These are phyloP conservation scores for Sporothrix phasma DNA, from an alignment of 2,329 filamentous ascomycete species.

Conservation along the genomic window DNA sequence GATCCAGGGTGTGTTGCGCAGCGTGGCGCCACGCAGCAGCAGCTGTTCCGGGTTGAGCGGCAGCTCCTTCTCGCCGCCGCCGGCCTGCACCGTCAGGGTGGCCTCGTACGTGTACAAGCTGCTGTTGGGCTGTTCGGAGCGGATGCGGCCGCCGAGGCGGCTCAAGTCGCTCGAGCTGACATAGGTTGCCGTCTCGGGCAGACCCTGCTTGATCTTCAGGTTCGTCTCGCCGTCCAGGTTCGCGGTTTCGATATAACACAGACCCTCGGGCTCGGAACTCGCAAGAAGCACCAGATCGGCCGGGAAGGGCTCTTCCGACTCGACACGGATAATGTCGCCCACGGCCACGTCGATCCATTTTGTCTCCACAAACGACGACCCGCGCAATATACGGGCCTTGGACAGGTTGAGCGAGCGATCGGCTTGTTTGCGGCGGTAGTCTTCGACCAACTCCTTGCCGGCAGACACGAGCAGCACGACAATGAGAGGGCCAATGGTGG, in stretches of 20 bases:
- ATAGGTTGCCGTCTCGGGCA: slow-evolving; percentile 81
- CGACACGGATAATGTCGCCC: slow-evolving; percentile 83
- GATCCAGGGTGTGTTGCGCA: slow-evolving; percentile 95
- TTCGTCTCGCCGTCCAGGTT: slow-evolving; percentile 98
- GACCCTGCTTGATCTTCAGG: slow-evolving; percentile 94
- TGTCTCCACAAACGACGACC: slow-evolving; percentile 72
- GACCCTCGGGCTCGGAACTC: slow-evolving; percentile 90
- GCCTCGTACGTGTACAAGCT: slow-evolving; percentile 98
- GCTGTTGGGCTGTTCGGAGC: slow-evolving; percentile 95
- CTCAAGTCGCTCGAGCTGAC: slow-evolving; percentile 82
- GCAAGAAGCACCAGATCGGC: slow-evolving; percentile 87
- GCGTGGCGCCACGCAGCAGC: slow-evolving; percentile 79
- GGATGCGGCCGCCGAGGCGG: slow-evolving; percentile 72
- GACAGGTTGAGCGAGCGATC: slow-evolving; percentile 84
- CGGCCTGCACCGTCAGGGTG: slow-evolving; percentile 80
- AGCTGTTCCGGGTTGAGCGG: slow-evolving; percentile 86
- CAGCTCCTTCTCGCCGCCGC: slow-evolving; percentile 87
- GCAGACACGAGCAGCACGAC: slow-evolving; percentile 92
- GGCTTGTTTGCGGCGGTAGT: slow-evolving; percentile 79
- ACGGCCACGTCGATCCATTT: slow-evolving; percentile 92
- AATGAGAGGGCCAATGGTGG: slow-evolving; percentile 86
- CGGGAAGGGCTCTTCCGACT: slow-evolving; percentile 91
- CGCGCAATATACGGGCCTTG: slow-evolving; percentile 71
- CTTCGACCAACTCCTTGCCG: slow-evolving; percentile 87
- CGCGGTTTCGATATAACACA: slow-evolving; percentile 98